Evolutionary conservation across 768 basidiomycete species (phyloP), one percentile per base, ranked within the genome.

Genomic region (Mycena galericulata): DNA sequence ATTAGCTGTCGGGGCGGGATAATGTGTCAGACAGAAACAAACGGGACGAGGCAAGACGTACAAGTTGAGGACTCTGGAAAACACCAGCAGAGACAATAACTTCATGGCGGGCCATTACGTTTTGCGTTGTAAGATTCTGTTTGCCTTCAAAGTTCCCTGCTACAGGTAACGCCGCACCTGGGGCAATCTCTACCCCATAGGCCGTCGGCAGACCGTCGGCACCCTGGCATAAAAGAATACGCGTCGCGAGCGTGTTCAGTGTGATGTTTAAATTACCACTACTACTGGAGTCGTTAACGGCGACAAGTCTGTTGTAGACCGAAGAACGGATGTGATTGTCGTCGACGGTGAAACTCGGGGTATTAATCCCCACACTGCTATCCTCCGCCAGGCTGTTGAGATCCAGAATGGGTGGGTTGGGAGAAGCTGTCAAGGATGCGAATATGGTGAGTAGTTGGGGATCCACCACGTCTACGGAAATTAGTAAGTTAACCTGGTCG

Each of bases 341-440:
- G 71, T 77, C 75, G 77, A 68, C 27, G 30, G 72, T 77, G 72
- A 80, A 36, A 41, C 65, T 66, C 11, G 69, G 65, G 2, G 75
- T 75, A 27, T 75, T 72, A 22, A 76, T 30, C 46, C 79, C 73
- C 34, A 54, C 54, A 29, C 32, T 51, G n/a, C 12, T n/a, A 29
- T 56, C 47, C 12, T 65, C 27, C 12, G 59, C 60, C 4, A 77
- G 34, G 18, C 72, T 68, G 17, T 73, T 69, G n/a, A 73, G 45
- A 27, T 70, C 69, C 24, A 56, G n/a, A 20, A 70, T 66, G 6
- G 64, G 63, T 7, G 49, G 47, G 17, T 65, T 49, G 26, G 63
- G 45, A 51, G 53, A 62, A 11, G 40, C 10, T 11, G 38, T 36
- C 4, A 58, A 46, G 18, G 54, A 49, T 2, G 47, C 18, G 43